Evolutionary conservation across 129 eudicot species (phyloP), one percentile per base, ranked within the genome.

Genomic region (Chrysanthemum seticuspe): DNA sequence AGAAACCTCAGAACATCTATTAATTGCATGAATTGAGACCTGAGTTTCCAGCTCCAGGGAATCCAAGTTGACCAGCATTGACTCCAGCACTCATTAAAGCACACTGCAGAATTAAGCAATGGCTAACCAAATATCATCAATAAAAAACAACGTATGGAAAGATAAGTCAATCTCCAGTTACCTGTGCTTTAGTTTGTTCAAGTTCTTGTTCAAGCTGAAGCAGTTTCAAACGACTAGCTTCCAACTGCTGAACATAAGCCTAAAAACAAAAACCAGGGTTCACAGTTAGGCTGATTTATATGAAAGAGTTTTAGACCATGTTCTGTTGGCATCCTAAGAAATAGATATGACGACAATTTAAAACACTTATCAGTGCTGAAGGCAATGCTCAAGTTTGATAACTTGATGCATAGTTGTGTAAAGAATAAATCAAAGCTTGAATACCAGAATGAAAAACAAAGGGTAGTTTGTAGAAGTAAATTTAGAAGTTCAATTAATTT

Each of bases 171-270:
- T 64, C 25, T 69, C 48, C 47, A 54, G 74, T 67, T 82, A 88
- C 98, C 79, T 90, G 98, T 88, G 86, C 88, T 76, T 86, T 83
- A 60, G 86, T 78, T 64, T 86, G 87, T 21, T 86, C 91, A 73
- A 95, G 97, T 84, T 95, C 97, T 85, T 88, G 99, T 80, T 95
- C 99, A 65, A 95, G 63, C 63, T 86, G 91, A 78, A 79, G 67
- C 75, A 95, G 82, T 78, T 83, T 95, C 78, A 79, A 40, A 67
- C 89, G 96, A 69, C 99, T 88, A 60, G 72, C 83, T 81, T 95
- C 99, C 74, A 95, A 71, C 68, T 95, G 99, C 67, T 88, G 96
- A 75, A 95, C 94, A 82, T 95, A 91, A 59, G 99, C 99, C 99
- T 95, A 78, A 44, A 68, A 71, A 62, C 75, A 73, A 21, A 58